phyloP scores from a whole-genome alignment of 202 grass and related monocot genomes.

The Brachypodium distachyon region DNA sequence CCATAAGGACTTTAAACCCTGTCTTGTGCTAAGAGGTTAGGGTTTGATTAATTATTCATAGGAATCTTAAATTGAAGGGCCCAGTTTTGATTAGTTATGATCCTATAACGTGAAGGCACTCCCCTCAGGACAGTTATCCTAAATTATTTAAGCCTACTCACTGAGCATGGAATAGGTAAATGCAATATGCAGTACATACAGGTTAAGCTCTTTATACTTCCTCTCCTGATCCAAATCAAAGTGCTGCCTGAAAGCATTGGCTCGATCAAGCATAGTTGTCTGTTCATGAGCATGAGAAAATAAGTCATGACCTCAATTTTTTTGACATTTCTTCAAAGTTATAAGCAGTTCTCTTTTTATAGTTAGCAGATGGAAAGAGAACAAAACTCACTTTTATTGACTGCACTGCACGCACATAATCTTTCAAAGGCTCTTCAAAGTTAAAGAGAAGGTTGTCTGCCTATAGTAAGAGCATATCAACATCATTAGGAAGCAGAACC shows the following conservation, averaged over 20 bases:
- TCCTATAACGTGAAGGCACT: neutral
- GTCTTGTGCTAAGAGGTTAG: neutral
- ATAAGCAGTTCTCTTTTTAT: neutral
- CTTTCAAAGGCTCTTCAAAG: slow-evolving; percentile 96
- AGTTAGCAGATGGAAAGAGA: neutral
- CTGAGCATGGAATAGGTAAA: neutral
- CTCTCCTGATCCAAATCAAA: slow-evolving; percentile 84
- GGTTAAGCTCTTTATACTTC: slow-evolving; percentile 93
- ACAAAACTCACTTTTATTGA: slow-evolving; percentile 73
- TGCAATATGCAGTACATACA: slow-evolving; percentile 44
- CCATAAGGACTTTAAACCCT: slow-evolving; percentile 2
- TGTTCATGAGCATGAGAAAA: slow-evolving; percentile 23
- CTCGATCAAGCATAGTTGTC: slow-evolving; percentile 87
- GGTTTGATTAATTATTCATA: neutral
- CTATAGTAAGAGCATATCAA: slow-evolving; percentile 30
- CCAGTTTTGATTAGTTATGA: neutral
- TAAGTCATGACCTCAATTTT: slow-evolving; percentile 13
- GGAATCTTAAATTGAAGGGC: neutral
- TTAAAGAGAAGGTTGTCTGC: slow-evolving; percentile 93
- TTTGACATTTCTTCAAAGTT: neutral
- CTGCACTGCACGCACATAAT: slow-evolving; percentile 84
- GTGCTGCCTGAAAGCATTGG: slow-evolving; percentile 95
- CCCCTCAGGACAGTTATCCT: neutral
- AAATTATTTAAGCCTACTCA: neutral
- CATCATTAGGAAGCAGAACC: slow-evolving; percentile 11